Conservation (phyloP, 768 basidiomycete species). For the Suillus bovinus region DNA sequence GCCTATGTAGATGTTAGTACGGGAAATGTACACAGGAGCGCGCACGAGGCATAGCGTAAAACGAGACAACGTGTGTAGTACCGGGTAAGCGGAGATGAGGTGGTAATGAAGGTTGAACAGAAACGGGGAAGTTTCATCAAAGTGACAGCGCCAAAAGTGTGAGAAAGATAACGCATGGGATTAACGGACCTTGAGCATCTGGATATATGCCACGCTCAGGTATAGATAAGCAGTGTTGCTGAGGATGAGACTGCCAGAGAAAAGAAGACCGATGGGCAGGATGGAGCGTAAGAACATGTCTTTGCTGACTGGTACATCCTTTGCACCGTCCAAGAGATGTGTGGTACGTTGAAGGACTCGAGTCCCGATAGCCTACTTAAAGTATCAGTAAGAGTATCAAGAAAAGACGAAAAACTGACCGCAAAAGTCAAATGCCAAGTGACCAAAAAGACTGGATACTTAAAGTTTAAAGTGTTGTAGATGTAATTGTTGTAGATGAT, state of each 20-base stretch:
- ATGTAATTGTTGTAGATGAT: slow-evolving; percentile 96
- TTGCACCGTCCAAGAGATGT: slow-evolving; percentile 70
- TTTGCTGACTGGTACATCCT: slow-evolving; percentile 78
- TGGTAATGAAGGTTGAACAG: background rate
- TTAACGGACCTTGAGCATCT: slow-evolving; percentile 83
- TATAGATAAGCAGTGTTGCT: slow-evolving; percentile 93
- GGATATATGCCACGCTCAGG: slow-evolving; percentile 91
- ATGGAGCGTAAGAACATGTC: slow-evolving; percentile 83
- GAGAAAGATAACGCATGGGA: background rate
- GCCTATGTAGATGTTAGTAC: slow-evolving; percentile 50
- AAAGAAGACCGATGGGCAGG: slow-evolving; percentile 90
- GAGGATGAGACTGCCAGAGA: slow-evolving; percentile 88
- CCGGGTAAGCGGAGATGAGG: background rate
- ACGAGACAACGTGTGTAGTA: background rate
- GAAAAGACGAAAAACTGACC: slow-evolving; percentile 35
- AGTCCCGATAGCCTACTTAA: slow-evolving; percentile 71
- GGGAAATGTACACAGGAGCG: background rate
- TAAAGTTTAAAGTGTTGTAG: slow-evolving; percentile 81
- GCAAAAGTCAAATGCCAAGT: slow-evolving; percentile 82
- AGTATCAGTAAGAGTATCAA: slow-evolving; percentile 9
- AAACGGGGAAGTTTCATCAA: background rate
- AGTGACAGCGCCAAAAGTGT: background rate
- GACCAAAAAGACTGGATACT: slow-evolving; percentile 90
- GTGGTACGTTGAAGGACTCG: slow-evolving; percentile 84
- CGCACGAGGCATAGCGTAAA: background rate